These are phyloP conservation scores for Daedalea quercina DNA, from an alignment of 768 basidiomycete genomes.

Conservation along the genomic window DNA sequence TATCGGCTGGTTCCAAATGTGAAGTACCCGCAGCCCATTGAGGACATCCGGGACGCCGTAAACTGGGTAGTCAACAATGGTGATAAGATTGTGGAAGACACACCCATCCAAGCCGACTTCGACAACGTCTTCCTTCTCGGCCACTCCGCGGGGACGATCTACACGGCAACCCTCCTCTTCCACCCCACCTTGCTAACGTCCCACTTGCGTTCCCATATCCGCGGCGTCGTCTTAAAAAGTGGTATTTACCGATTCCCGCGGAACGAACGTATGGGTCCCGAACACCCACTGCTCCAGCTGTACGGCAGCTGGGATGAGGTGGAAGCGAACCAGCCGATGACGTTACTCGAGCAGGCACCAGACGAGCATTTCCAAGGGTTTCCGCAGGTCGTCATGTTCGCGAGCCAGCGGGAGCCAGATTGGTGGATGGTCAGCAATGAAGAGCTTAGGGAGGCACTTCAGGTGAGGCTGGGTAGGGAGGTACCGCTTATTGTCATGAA, in stretches of 20 bases:
- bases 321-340: constrained; percentile 32
- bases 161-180: constrained; percentile 40
- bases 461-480: constrained; percentile 26
- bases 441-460: constrained; percentile 34
- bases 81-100: constrained; percentile 8
- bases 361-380: constrained; percentile 28
- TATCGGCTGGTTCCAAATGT: constrained; percentile 57
- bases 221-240: constrained; percentile 39
- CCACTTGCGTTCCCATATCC: constrained; percentile 27
- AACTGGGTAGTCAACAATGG: constrained; percentile 35
- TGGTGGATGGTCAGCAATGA: constrained; percentile 31
- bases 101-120: constrained; percentile 28
- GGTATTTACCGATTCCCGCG: constrained; percentile 34
- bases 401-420: constrained; percentile 48
- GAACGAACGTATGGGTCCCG: background rate
- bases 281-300: background rate
- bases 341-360: constrained; percentile 32
- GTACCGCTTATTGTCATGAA: constrained; percentile 31
- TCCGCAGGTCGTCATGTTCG: constrained; percentile 42
- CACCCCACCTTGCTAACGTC: constrained; percentile 19
- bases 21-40: constrained; percentile 45
- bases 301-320: constrained; percentile 32
- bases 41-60: constrained; percentile 56
- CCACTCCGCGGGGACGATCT: constrained; percentile 57
- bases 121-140: constrained; percentile 42